Evolutionary conservation across 257 asterid genomes (phyloP).

Genomic region (Rubia yunnanensis): DNA sequence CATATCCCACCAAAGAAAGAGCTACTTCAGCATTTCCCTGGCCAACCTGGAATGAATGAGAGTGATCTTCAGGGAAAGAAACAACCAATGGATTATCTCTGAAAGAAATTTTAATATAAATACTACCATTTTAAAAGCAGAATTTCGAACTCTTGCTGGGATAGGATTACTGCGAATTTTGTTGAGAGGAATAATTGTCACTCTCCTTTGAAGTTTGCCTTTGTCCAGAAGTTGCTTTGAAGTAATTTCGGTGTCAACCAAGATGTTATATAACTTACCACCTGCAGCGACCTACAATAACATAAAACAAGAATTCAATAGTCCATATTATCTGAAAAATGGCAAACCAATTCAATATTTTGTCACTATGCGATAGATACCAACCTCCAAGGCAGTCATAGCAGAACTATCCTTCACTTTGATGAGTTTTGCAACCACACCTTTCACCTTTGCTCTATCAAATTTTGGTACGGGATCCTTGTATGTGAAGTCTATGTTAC

Average conservation of each 20-base stretch:
- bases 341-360: conserved; percentile 8
- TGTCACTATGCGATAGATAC: conserved; percentile 13
- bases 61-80: conserved; percentile 6
- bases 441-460: conserved; percentile 86
- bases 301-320: conserved; percentile 15
- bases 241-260: conserved; percentile 85
- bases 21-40: conserved; percentile 95
- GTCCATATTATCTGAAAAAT: conserved; percentile 6
- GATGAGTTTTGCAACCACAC: conserved; percentile 90
- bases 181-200: conserved; percentile 89
- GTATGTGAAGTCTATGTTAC: conserved; percentile 66
- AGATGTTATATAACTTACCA: conserved; percentile 82
- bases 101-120: conserved; percentile 7
- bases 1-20: conserved; percentile 87
- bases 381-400: conserved; percentile 85
- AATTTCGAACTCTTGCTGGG: conserved; percentile 45
- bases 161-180: conserved; percentile 72
- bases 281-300: conserved; percentile 90
- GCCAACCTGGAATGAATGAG: conserved; percentile 59
- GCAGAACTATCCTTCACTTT: conserved; percentile 83
- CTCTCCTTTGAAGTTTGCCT: conserved; percentile 82
- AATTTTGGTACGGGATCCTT: conserved; percentile 69
- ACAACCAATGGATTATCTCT: conserved; percentile 5
- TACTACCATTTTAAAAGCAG: conserved; percentile 75
- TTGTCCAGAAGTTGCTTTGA: conserved; percentile 81